Conservation (phyloP, 345 rosid species). For the Rhodamnia argentea region DNA sequence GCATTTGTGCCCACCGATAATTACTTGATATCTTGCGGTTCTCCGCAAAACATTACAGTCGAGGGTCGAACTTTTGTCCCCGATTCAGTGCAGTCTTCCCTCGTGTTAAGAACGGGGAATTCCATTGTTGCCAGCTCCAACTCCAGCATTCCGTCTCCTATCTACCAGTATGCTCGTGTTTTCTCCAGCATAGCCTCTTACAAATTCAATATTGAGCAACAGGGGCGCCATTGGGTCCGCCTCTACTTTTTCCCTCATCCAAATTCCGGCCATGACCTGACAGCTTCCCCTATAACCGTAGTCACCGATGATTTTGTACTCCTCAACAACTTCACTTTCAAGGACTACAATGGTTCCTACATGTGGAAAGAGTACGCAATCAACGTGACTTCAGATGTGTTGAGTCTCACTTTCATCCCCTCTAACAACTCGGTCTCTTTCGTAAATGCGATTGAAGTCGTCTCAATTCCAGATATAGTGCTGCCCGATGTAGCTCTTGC, state of each 20-base stretch:
- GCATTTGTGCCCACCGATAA: constrained; percentile 58
- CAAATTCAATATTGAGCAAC: constrained; percentile 45
- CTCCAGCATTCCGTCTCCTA: constrained; percentile 36
- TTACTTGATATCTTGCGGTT: constrained; percentile 82
- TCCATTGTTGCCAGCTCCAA: constrained; percentile 37
- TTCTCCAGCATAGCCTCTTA: constrained; percentile 66
- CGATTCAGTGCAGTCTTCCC: constrained; percentile 52
- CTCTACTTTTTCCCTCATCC: constrained; percentile 74
- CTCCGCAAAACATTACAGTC: constrained; percentile 54
- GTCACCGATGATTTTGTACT: constrained; percentile 78
- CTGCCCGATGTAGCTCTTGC: constrained; percentile 70
- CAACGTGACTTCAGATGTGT: constrained; percentile 58
- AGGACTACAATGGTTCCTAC: constrained; percentile 41
- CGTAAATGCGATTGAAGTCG: constrained; percentile 89
- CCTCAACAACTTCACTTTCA: constrained; percentile 73
- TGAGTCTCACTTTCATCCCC: constrained; percentile 65
- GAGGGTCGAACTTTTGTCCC: constrained; percentile 76
- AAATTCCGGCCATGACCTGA: constrained; percentile 41
- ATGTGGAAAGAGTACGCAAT: constrained; percentile 87
- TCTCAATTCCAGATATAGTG: constrained; percentile 69
- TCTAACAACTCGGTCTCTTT: constrained; percentile 66
- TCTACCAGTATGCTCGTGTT: constrained; percentile 76
- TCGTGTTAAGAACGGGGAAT: constrained; percentile 38
- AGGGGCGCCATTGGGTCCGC: constrained; percentile 97
- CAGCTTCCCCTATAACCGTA: constrained; percentile 50